Conservation (phyloP, 352 stramenopile genomes). For the Pythium volutum region DNA sequence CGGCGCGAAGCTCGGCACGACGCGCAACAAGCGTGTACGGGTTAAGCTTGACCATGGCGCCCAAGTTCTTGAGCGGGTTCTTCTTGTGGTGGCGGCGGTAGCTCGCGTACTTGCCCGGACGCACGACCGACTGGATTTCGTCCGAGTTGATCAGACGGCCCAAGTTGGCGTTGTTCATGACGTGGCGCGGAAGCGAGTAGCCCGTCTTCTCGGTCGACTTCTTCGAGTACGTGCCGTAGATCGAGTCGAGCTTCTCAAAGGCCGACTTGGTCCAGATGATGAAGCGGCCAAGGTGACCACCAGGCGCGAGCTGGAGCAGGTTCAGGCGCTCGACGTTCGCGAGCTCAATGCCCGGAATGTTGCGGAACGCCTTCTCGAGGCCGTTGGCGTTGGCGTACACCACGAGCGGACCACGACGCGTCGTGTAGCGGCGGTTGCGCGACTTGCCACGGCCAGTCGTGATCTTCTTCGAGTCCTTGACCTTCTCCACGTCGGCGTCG, state of each 20-base stretch:
- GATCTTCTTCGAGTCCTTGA: conserved; percentile 97
- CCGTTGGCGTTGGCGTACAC: conserved; percentile 95
- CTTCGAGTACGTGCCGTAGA: conserved; percentile 95
- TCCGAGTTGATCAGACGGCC: conserved; percentile 99
- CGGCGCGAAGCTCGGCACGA: conserved; percentile 84
- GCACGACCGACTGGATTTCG: conserved; percentile 96
- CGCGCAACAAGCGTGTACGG: conserved; percentile 94
- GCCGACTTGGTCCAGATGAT: conserved; percentile 98
- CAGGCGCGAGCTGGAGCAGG: conserved; percentile 96
- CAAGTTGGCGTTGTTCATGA: conserved; percentile 98
- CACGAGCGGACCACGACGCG: conserved; percentile 94
- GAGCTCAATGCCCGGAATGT: conserved; percentile 97
- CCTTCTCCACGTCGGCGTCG: conserved; percentile 96
- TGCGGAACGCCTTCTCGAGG: conserved; percentile 95
- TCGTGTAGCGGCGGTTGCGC: conserved; percentile 96
- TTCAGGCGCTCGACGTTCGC: conserved; percentile 97
- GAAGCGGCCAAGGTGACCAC: conserved; percentile 98
- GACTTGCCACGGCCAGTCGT: conserved; percentile 98
- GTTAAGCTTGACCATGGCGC: conserved; percentile 96
- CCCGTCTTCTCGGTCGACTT: conserved; percentile 89
- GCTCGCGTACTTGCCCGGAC: conserved; percentile 91
- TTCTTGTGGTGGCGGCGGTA: conserved; percentile 94
- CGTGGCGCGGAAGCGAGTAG: conserved; percentile 92
- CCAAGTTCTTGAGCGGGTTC: conserved; percentile 96
- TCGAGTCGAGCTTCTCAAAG: conserved; percentile 95